Base-by-base conservation (phyloP, 108 stramenopile genomes). In the Cyclotella atomus region DNA sequence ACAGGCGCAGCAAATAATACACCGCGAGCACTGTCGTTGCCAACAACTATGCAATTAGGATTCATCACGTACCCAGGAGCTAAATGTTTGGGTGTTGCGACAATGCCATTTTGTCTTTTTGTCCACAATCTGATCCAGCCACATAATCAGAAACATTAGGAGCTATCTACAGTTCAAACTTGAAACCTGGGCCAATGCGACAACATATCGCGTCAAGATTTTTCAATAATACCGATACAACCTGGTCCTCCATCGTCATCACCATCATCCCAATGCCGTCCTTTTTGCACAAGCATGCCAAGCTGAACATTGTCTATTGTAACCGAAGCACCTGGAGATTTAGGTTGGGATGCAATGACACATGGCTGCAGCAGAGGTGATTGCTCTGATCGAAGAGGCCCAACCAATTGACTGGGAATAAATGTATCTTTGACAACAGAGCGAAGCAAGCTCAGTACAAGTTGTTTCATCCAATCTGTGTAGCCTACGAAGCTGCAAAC, bases 301-400 rank as follows among this genome's bases (percentile, higher is more conserved):
- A 83, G 78, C 25, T 83, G 83, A 46, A 83, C 59, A 56, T 79
- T 79, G 68, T 83, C 83, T 4, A 83, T 65, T 17, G 83, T 75
- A 17, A 83, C 68, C 19, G 61, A 45, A 59, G 55, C 77, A 7
- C 83, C 83, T 3, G 78, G 68, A 3, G 16, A n/a, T 6, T 77
- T 45, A 24, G 61, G 30, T 41, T 80, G 21, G n/a, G 83, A 65
- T 16, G 83, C 83, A 20, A 47, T 28, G 9, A 83, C 47, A 52
- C 38, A 25, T 2, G 41, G 36, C 10, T 27, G 36, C 15, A 83
- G 30, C 29, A 83, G 55, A 34, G 83, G 82, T 3, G 75, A 77
- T 8, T 35, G 30, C 14, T 77, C 71, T 21, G 72, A n/a, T 35
- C 75, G 47, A 23, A 83, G 34, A 34, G 76, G 64, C 10, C 64